Conservation (phyloP, 1,139 yeast species). For the Saccharomyces uvarum region DNA sequence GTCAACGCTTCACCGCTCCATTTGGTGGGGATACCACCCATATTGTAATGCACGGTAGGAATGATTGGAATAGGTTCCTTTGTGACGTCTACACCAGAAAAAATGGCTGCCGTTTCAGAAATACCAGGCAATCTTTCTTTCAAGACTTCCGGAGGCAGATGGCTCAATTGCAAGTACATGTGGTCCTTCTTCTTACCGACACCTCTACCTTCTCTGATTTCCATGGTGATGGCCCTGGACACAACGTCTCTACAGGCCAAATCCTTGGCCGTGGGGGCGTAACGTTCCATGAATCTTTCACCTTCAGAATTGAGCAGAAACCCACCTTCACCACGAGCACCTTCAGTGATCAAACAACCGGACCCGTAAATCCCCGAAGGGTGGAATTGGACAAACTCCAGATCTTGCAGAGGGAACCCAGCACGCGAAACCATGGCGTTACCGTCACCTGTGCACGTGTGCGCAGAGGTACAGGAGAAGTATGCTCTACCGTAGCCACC, state of each 20-base stretch:
- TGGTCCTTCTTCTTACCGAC: slow-evolving; percentile 96
- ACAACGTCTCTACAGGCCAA: slow-evolving; percentile 98
- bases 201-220: slow-evolving; percentile 98
- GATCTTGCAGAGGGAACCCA: slow-evolving; percentile 93
- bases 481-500: slow-evolving; percentile 99
- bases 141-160: slow-evolving; percentile 84
- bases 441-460: slow-evolving; percentile 99
- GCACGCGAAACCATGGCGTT: slow-evolving; percentile 97
- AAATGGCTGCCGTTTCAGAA: slow-evolving; percentile 95
- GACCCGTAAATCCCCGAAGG: slow-evolving; percentile 99
- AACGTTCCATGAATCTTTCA: slow-evolving; percentile 99
- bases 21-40: slow-evolving; percentile 99
- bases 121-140: slow-evolving; percentile 98
- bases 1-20: slow-evolving; percentile 94
- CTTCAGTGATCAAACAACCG: slow-evolving; percentile 97
- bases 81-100: slow-evolving; percentile 98
- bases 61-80: slow-evolving; percentile 98
- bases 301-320: slow-evolving; percentile 92
- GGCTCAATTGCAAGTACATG: slow-evolving; percentile 88
- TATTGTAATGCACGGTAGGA: slow-evolving; percentile 97
- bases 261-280: slow-evolving; percentile 98
- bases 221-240: slow-evolving; percentile 96
- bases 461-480: slow-evolving; percentile 98
- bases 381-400: slow-evolving; percentile 97
- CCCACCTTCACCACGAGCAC: slow-evolving; percentile 99